Evolutionary conservation across 257 asterid species (phyloP), one percentile per base, ranked within the genome.

Genomic region (Nemophila menziesii): DNA sequence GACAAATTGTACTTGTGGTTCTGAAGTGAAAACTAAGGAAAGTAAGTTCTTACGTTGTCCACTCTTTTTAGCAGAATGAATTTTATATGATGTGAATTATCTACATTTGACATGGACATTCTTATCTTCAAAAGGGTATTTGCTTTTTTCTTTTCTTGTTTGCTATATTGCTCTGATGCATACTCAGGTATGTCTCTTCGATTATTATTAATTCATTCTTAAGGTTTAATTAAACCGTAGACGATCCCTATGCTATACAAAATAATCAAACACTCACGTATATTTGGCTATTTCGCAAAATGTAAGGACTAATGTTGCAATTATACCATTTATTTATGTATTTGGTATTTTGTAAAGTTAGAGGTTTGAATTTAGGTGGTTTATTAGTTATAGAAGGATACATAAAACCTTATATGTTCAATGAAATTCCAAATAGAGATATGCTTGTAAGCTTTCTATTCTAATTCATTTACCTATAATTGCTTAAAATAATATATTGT

Each of bases 311-410:
- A n/a, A n/a, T n/a, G n/a, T 20, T 39, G 39, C 33, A 21, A 61
- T 61, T 56, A 43, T 45, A 37, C n/a, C n/a, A 16, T 37, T 7
- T 13, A 37, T 12, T 37, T 13, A n/a, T 6, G 9, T 37, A 10
- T 6, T 37, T 37, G n/a, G 3, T 29, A 6, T 6, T 6, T 12
- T 46, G 40, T n/a, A 64, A 67, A 65, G 89, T 74, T 38, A 66
- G 82, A 67, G 94, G 82, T 46, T 92, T 83, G 68, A 83, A 79
- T 44, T 77, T 83, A 48, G 94, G 94, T 54, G 92, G 94, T 49
- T 79, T 92, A 92, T 61, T 83, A 60, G 86, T 83, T 14, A 63
- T 83, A 47, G 92, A 83, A 53, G 89, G 89, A 11, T 83, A 85
- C 89, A 83, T 83, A 50, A 79, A 74, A 54, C 92, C 94, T 60